Percentiles rank a stretch among this genome's conserved stretches.
Conservation (phyloP, 75 land plant species). For the Cupressus sempervirens region DNA sequence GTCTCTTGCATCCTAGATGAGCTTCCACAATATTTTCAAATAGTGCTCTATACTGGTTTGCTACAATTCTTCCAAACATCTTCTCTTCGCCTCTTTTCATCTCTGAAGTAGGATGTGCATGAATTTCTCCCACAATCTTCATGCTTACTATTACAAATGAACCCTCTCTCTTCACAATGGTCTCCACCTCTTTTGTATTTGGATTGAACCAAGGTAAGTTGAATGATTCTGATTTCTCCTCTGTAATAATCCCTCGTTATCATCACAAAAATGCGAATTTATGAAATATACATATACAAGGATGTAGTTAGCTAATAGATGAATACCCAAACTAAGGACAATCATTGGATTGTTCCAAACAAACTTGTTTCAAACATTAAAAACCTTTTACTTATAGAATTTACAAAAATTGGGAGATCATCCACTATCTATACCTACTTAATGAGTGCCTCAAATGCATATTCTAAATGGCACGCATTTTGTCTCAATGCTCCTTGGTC, state of each 20-base stretch:
- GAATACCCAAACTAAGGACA: too few relatives aligned
- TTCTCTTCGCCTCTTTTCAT: background rate
- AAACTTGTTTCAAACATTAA: too few relatives aligned
- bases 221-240: constrained; percentile 51
- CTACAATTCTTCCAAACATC: background rate
- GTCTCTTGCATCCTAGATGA: background rate
- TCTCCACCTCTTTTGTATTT: constrained; percentile 43
- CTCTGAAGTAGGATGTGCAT: background rate
- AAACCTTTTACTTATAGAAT: too few relatives aligned
- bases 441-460: too few relatives aligned
- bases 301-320: too few relatives aligned
- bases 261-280: too few relatives aligned
- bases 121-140: background rate
- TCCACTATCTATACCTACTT: too few relatives aligned
- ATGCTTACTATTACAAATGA: constrained; percentile 31
- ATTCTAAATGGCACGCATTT: too few relatives aligned
- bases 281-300: too few relatives aligned
- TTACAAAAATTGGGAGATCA: too few relatives aligned
- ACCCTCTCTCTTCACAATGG: constrained; percentile 34
- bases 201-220: constrained; percentile 53
- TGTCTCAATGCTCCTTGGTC: too few relatives aligned
- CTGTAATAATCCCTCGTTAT: constrained; percentile 9
- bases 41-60: background rate
- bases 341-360: too few relatives aligned
- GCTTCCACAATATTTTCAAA: constrained; percentile 2